Conservation (phyloP, 1,284 basidiomycete species). For the Takashimella tepidaria region DNA sequence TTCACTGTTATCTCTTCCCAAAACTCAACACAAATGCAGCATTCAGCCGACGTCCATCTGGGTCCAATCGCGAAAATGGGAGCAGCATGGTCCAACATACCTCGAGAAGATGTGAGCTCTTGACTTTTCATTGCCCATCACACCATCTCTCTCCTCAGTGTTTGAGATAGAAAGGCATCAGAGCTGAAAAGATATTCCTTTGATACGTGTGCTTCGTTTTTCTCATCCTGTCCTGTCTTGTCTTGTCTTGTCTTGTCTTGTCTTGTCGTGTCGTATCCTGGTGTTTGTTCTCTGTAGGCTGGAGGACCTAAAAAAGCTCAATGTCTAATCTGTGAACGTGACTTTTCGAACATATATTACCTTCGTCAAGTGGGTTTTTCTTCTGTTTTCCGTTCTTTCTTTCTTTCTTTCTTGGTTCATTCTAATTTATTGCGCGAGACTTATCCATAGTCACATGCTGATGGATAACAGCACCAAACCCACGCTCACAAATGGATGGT, state of each 20-base stretch:
- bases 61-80: not conserved
- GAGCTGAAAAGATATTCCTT: not conserved
- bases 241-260: too few species aligned
- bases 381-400: too few species aligned
- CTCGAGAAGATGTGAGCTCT: not conserved
- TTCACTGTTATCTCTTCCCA: too few species aligned
- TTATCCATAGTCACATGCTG: not conserved
- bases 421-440: too few species aligned
- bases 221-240: too few species aligned
- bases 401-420: too few species aligned
- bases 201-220: too few species aligned
- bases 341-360: not conserved
- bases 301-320: not conserved
- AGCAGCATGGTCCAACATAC: not conserved
- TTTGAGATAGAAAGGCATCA: too few species aligned
- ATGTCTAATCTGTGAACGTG: not conserved
- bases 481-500: not conserved
- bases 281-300: too few species aligned
- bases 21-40: not conserved
- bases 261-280: too few species aligned
- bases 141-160: too few species aligned
- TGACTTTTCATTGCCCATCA: too few species aligned
- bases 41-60: not conserved
- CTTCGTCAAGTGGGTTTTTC: not conserved
- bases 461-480: not conserved